Percentiles rank a stretch among this genome's conserved stretches.
phyloP scores from a whole-genome alignment of 1,284 basidiomycete genomes.

The Ceratobasidium sp. region DNA sequence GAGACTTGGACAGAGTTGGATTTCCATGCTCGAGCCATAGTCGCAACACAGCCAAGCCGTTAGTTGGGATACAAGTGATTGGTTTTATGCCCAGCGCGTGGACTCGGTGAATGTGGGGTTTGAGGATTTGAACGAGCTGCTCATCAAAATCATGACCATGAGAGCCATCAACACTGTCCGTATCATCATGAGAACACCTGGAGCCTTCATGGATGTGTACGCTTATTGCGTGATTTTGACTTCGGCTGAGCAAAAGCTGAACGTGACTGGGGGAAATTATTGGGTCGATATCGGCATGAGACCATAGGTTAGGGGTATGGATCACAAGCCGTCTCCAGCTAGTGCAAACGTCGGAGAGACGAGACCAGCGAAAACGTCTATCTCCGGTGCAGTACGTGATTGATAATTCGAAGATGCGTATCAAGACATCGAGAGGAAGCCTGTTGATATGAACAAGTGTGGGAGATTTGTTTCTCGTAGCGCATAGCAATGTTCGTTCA shows the following conservation, averaged over 20 bases:
- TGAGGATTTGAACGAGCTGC: not conserved
- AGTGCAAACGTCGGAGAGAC: not conserved
- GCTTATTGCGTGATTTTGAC: no score
- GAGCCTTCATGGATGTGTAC: no score
- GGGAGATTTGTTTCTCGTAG: no score
- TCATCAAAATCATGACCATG: not conserved
- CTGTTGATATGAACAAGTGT: no score
- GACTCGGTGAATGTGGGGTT: not conserved
- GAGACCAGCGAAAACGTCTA: not conserved
- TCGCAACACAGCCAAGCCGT: not conserved
- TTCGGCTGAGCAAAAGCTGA: not conserved
- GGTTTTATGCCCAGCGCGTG: not conserved
- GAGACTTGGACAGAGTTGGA: not conserved
- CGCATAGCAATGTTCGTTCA: no score
- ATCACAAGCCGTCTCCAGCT: not conserved
- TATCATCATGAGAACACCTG: no score
- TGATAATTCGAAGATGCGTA: not conserved
- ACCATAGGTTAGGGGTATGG: not conserved
- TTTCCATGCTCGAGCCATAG: not conserved
- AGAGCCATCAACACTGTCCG: no score
- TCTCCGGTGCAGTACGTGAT: not conserved
- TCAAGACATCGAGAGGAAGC: not conserved
- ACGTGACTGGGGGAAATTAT: not conserved
- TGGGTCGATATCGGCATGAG: slow-evolving; percentile 1
- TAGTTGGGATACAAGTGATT: not conserved